Evolutionary conservation across 2,329 filamentous ascomycete genomes (phyloP), one percentile per base, ranked within the genome.

Genomic region (Paraconiothyrium sp.): DNA sequence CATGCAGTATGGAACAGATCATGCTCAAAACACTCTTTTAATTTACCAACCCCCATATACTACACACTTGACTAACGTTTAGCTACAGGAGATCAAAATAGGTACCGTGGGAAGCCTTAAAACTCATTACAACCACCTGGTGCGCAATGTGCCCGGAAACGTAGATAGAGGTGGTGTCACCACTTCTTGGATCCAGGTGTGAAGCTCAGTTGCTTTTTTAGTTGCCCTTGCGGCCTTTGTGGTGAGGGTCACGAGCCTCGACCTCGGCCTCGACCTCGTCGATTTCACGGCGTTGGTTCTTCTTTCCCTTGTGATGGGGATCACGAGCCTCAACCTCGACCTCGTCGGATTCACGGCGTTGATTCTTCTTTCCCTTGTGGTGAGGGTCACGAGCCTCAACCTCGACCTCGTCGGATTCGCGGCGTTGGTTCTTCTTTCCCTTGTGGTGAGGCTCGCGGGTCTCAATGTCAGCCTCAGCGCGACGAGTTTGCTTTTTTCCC

Each of bases 21-120:
- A 27, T n/a, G n/a, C 44, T 55, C 52, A 46, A 49, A 54, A 24
- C 54, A 57, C 30, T 24, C 54, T 41, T 57, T 16, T 9, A 48
- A 48, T 57, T 20, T 4, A 20, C 32, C 16, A 24, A 13, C 20
- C 11, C 46, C 44, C 34, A 57, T 57, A 57, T 57, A 44, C 47
- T 57, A 50, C 55, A 57, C 37, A 44, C 27, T 20, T 44, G 46
- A 32, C 46, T 43, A 50, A 22, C 35, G 37, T 37, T 50, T 34
- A 50, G 46, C 2, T 57, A 32, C 44, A 57, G 37, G 54, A 35
- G 20, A 44, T 30, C 46, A 30, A 22, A 44, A 57, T 50, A 43
- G 22, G 24, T 50, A 50, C 14, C 34, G 43, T 1, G 44, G 48
- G 35, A 43, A 57, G 50, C 9, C 16, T 22, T 16, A 11, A 34